Percentiles rank a stretch among this genome's conserved stretches.
Evolutionary conservation across 768 basidiomycete species (phyloP).

Genomic region (Antrodiella citrinella): DNA sequence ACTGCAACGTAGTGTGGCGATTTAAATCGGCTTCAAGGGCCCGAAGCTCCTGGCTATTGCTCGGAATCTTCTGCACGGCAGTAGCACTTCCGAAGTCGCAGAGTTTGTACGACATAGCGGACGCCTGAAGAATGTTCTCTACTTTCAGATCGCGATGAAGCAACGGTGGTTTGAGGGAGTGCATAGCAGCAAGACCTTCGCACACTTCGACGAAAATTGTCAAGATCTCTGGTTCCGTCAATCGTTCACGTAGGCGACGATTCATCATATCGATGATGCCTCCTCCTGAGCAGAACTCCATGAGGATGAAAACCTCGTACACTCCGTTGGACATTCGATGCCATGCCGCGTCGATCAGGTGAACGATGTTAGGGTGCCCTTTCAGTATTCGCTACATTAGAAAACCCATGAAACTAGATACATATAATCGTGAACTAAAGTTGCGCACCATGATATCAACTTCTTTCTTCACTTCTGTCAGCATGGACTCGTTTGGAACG

Average conservation of each 20-base stretch:
- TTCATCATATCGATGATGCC: conserved; percentile 99
- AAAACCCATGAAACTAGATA: conserved; percentile 16
- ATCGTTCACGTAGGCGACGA: conserved; percentile 84
- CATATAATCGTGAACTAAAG: background rate
- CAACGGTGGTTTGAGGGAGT: conserved; percentile 81
- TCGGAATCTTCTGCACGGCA: conserved; percentile 65
- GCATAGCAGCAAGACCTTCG: conserved; percentile 96
- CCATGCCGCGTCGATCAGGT: conserved; percentile 94
- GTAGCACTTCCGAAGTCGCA: conserved; percentile 98
- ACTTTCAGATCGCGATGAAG: conserved; percentile 98
- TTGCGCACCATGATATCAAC: conserved; percentile 92
- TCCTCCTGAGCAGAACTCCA: conserved; percentile 98
- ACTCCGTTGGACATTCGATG: conserved; percentile 73
- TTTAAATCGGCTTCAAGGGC: conserved; percentile 87
- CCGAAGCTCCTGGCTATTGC: conserved; percentile 76
- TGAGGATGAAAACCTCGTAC: conserved; percentile 96
- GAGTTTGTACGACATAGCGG: conserved; percentile 79
- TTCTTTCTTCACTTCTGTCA: conserved; percentile 92
- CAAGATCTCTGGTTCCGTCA: conserved; percentile 93
- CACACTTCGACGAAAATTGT: conserved; percentile 98
- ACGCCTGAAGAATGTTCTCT: conserved; percentile 93
- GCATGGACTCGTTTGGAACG: conserved; percentile 81
- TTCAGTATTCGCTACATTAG: conserved; percentile 70
- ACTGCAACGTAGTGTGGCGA: conserved; percentile 92
- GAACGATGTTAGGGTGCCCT: conserved; percentile 92